These are phyloP conservation scores for Diplosphaera chodatii DNA, from an alignment of 139 green algal genomes.

Conservation along the genomic window DNA sequence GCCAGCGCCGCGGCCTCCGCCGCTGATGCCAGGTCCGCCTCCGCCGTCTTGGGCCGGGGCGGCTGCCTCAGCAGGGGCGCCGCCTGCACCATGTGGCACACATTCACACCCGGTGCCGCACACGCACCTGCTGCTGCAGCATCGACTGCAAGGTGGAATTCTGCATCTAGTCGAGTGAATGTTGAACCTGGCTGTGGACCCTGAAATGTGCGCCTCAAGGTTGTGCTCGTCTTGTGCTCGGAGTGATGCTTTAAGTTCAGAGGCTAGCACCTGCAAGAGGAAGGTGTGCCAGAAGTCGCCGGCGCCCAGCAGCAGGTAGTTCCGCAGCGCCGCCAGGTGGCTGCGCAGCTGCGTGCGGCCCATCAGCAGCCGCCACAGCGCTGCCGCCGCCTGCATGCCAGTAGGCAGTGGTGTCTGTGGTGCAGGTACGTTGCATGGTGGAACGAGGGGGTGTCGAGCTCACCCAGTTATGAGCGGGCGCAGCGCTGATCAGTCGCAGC, in stretches of 20 bases:
- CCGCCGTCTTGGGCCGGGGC: slow-evolving; percentile 46
- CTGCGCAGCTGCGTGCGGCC: slow-evolving; percentile 55
- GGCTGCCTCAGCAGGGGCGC: slow-evolving; percentile 49
- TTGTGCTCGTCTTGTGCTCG: too few species aligned
- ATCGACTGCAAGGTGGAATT: too few species aligned
- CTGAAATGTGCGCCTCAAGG: too few species aligned
- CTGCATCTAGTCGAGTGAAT: too few species aligned
- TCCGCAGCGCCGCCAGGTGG: slow-evolving; percentile 66
- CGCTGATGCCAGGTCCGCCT: slow-evolving; percentile 41
- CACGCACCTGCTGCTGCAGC: too few species aligned
- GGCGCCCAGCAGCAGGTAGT: slow-evolving; percentile 75
- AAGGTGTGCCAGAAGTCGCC: slow-evolving; percentile 82
- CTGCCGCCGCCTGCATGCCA: slow-evolving; percentile 25
- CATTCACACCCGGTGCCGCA: too few species aligned
- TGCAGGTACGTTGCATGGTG: too few species aligned
- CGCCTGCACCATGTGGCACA: slow-evolving; percentile 4
- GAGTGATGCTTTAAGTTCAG: neutral
- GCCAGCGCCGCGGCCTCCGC: slow-evolving; percentile 18
- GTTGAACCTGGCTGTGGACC: too few species aligned
- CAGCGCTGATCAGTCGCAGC: too few species aligned
- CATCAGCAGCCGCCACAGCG: slow-evolving; percentile 75
- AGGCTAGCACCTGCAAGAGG: slow-evolving; percentile 49
- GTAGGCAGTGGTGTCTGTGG: slow-evolving; percentile 9
- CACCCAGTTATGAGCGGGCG: too few species aligned
- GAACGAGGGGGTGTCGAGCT: too few species aligned